Evolutionary conservation across 2,329 filamentous ascomycete genomes (phyloP).

Genomic region (Paracoccidioides brasiliensis): DNA sequence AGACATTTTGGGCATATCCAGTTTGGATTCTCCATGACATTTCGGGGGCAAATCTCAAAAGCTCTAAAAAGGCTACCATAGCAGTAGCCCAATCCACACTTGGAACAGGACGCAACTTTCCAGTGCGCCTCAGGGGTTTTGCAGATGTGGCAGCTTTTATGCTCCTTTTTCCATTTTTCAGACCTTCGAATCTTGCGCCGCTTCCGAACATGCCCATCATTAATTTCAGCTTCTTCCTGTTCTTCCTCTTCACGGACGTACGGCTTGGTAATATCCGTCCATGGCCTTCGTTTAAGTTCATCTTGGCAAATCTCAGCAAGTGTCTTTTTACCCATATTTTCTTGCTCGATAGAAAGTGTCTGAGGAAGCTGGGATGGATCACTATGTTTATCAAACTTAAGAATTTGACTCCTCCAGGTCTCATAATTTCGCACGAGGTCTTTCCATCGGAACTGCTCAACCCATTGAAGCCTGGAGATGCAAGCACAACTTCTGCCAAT

Average conservation of each 20-base stretch:
- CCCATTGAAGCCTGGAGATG: constrained; percentile 74
- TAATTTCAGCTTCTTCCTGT: constrained; percentile 33
- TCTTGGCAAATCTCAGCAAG: constrained; percentile 91
- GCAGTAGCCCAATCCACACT: constrained; percentile 68
- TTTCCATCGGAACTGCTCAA: constrained; percentile 82
- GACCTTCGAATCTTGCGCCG: constrained; percentile 44
- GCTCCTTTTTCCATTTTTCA: constrained; percentile 38
- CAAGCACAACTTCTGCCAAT: constrained; percentile 92
- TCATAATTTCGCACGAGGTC: constrained; percentile 69
- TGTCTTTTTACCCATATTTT: constrained; percentile 57
- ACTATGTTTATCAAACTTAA: constrained; percentile 56
- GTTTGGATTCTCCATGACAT: constrained; percentile 62
- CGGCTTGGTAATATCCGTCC: constrained; percentile 63
- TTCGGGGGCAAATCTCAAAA: constrained; percentile 78
- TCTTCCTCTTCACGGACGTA: constrained; percentile 20
- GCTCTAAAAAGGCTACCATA: constrained; percentile 87
- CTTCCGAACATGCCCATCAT: constrained; percentile 49
- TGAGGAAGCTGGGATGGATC: constrained; percentile 52
- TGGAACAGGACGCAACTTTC: constrained; percentile 69
- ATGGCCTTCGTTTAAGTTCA: constrained; percentile 66
- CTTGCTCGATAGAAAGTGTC: constrained; percentile 52
- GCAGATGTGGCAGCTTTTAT: constrained; percentile 66
- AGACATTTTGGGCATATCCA: constrained; percentile 87
- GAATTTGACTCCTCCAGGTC: constrained; percentile 64
- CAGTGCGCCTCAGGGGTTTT: constrained; percentile 66